Conservation (phyloP, 495 filamentous ascomycete species). For the Amorphotheca resinae region DNA sequence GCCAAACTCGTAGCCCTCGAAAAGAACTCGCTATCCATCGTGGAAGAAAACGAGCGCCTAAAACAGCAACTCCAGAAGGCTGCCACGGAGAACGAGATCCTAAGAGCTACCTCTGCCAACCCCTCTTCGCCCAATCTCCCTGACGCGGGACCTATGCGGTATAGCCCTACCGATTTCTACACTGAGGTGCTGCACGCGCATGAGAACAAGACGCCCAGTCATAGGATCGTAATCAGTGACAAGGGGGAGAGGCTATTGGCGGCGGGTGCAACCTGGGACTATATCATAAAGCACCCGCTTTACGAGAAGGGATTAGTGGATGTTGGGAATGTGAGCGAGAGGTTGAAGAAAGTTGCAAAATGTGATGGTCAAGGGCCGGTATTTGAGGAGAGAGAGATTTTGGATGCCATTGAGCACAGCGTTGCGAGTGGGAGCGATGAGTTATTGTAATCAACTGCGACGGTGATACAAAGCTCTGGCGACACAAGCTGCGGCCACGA, state of each 20-base stretch:
- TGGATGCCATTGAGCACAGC: constrained; percentile 66
- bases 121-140: constrained; percentile 9
- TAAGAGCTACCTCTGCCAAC: constrained; percentile 57
- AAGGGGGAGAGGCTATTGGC: constrained; percentile 69
- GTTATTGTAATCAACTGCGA: constrained; percentile 39
- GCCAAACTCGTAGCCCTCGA: constrained; percentile 53
- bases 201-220: constrained; percentile 46
- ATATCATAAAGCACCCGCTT: constrained; percentile 72
- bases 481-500: no score
- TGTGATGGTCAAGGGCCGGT: constrained; percentile 88
- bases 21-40: constrained; percentile 27
- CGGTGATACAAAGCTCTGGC: no score
- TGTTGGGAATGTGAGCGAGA: constrained; percentile 62
- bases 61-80: constrained; percentile 68
- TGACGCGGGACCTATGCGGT: constrained; percentile 58
- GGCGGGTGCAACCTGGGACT: constrained; percentile 77
- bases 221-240: constrained; percentile 55
- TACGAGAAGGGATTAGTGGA: constrained; percentile 76
- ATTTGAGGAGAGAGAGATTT: constrained; percentile 66
- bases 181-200: constrained; percentile 39
- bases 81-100: constrained; percentile 69
- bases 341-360: constrained; percentile 61
- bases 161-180: constrained; percentile 62
- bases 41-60: constrained; percentile 71
- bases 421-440: constrained; percentile 62